Evolutionary conservation across 768 basidiomycete genomes (phyloP), one percentile per base, ranked within the genome.

Genomic region (Termitomyces sp.): DNA sequence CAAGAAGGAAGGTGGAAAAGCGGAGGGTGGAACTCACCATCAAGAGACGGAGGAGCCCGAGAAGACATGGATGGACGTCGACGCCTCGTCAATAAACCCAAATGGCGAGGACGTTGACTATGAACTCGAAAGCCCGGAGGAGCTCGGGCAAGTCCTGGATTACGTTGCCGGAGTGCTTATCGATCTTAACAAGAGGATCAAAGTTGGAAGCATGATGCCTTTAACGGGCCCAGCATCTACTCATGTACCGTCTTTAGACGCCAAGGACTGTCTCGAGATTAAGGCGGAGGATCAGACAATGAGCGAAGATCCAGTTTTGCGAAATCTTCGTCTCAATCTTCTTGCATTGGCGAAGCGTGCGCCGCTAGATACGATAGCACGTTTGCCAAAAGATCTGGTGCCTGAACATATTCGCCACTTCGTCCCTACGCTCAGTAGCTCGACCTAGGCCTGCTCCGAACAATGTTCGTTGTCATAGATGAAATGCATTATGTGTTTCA

Each of bases 311-410:
- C 75, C 79, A 2, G 62, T 74, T 18, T 49, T 85, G 64, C 79
- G 80, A 54, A 79, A 84, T 54, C 72, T 91, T 50, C 79, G 90
- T 40, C 73, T 92, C 61, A 91, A 90, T 66, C 74, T 92, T 30
- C 77, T 92, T 28, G 88, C 89, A 2, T 75, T 92, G 35, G 86
- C 87, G 57, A 90, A 90, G 66, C 80, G 88, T 6, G 88, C 88
- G 10, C 90, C 90, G 1, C 66, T 90, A 59, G 86, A 89, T 63
- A 83, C 79, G 58, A 86, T 90, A 54, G 85, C 84, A 16, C 76
- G 75, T 32, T 66, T 90, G 42, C 86, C 86, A 9, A 73, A 78
- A 43, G 83, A 86, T 46, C 68, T 90, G 48, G 85, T 89, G 2
- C 87, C 86, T 2, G 82, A 83, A 62, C 77, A 82, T 63, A 81